phyloP scores from a whole-genome alignment of 495 filamentous ascomycete species.

The Sabuloglossum arenarium region DNA sequence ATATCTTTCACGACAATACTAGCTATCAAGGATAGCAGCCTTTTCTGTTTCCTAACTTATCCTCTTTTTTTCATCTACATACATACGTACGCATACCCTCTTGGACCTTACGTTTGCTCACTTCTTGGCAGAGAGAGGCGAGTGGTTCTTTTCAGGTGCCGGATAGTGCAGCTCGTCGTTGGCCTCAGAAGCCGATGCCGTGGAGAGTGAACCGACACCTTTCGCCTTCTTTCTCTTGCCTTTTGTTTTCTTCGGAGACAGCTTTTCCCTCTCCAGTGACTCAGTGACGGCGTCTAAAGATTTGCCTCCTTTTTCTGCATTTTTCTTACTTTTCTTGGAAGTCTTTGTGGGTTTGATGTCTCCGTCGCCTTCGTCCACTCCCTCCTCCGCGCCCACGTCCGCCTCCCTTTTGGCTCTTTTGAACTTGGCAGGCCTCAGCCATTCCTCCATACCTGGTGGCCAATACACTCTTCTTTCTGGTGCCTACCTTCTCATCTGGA shows the following conservation, averaged over 20 bases:
- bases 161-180: too few species aligned
- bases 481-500: constrained; percentile 50
- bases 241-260: neutral
- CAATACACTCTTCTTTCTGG: constrained; percentile 82
- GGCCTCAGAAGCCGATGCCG: neutral
- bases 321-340: neutral
- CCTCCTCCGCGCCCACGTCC: constrained; percentile 10
- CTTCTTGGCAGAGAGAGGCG: too few species aligned
- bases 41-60: too few species aligned
- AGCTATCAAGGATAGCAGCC: too few species aligned
- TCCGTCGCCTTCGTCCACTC: too few species aligned
- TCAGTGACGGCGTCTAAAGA: neutral
- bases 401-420: constrained; percentile 34
- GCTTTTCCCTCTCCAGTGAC: neutral
- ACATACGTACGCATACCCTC: too few species aligned
- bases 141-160: too few species aligned
- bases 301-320: neutral
- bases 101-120: too few species aligned
- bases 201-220: neutral
- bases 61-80: too few species aligned
- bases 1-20: too few species aligned
- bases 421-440: constrained; percentile 62
- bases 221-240: neutral
- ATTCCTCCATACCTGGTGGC: constrained; percentile 76
- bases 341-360: constrained; percentile 3